Evolutionary conservation across 2,329 filamentous ascomycete genomes (phyloP).

Genomic region (Alternaria postmessia): DNA sequence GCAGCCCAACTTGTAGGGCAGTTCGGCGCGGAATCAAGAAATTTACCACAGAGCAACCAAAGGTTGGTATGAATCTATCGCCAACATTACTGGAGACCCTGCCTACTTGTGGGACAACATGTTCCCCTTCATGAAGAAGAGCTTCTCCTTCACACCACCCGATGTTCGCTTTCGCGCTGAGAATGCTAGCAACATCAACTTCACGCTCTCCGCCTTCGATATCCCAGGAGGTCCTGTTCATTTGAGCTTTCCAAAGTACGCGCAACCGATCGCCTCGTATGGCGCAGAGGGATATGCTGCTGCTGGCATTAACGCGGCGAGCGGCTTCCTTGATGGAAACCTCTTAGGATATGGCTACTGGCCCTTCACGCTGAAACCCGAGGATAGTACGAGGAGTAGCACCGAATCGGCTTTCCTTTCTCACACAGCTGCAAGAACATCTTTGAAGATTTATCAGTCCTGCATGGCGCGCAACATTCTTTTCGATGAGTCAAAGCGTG

Average conservation of each 20-base stretch:
- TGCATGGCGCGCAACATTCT: conserved; percentile 15
- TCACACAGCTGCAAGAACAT: conserved; percentile 5
- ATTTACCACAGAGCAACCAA: conserved; percentile 30
- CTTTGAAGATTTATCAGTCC: conserved; percentile 17
- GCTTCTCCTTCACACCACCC: conserved; percentile 38
- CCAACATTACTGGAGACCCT: conserved; percentile 33
- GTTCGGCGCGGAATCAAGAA: conserved; percentile 37
- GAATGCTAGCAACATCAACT: conserved; percentile 13
- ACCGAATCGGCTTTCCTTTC: conserved; percentile 14
- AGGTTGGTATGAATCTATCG: conserved; percentile 19
- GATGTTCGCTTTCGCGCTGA: conserved; percentile 15
- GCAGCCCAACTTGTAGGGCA: conserved; percentile 3
- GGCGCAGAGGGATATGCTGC: conserved; percentile 12
- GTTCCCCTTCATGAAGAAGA: conserved; percentile 37
- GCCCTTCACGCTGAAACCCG: conserved; percentile 10
- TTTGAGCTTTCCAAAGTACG: conserved; percentile 19
- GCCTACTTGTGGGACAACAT: conserved; percentile 37
- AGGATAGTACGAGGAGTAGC: conserved; percentile 16
- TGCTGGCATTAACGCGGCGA: conserved; percentile 11
- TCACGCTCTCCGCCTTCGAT: conserved; percentile 14
- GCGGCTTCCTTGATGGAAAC: conserved; percentile 13
- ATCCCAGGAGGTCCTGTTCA: conserved; percentile 14
- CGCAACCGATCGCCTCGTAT: conserved; percentile 16
- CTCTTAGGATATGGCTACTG: conserved; percentile 14
- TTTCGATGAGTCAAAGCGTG: conserved; percentile 10